Conservation (phyloP, 129 eudicot genomes). For the Ambrosia artemisiifolia region DNA sequence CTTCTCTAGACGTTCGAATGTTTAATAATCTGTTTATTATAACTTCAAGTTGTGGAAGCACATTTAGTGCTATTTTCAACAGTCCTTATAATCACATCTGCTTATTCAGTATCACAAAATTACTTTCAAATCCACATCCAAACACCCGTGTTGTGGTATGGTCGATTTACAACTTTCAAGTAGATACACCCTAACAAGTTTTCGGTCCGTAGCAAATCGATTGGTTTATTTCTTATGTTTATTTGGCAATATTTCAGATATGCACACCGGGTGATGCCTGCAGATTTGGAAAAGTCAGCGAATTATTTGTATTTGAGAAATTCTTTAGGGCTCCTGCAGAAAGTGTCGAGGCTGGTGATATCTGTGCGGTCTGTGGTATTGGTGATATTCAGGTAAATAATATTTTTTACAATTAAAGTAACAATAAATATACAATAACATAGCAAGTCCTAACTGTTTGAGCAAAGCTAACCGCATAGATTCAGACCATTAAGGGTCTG, state of each 20-base stretch:
- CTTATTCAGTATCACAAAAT: not conserved
- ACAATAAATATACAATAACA: not conserved
- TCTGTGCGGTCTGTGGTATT: constrained; percentile 93
- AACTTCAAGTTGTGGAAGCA: not conserved
- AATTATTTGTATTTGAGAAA: constrained; percentile 87
- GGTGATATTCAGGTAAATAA: constrained; percentile 82
- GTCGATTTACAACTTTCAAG: not conserved
- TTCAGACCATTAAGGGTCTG: not conserved
- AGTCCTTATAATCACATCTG: not conserved
- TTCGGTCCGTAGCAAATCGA: not conserved
- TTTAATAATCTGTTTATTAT: not conserved
- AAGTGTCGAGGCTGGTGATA: constrained; percentile 92
- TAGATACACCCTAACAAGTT: not conserved
- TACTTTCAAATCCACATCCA: not conserved
- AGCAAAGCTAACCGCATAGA: not conserved
- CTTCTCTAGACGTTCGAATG: not conserved
- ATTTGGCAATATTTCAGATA: constrained; percentile 37
- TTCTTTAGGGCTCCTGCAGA: constrained; percentile 83
- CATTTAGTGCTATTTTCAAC: not conserved
- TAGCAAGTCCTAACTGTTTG: constrained; percentile 6
- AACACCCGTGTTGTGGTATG: not conserved
- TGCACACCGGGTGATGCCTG: constrained; percentile 85
- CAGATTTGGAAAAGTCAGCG: constrained; percentile 84
- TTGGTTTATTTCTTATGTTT: constrained; percentile 1
- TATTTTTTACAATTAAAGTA: not conserved